phyloP scores from a whole-genome alignment of 2,329 filamentous ascomycete species.

The Stenocarpella maydis region DNA sequence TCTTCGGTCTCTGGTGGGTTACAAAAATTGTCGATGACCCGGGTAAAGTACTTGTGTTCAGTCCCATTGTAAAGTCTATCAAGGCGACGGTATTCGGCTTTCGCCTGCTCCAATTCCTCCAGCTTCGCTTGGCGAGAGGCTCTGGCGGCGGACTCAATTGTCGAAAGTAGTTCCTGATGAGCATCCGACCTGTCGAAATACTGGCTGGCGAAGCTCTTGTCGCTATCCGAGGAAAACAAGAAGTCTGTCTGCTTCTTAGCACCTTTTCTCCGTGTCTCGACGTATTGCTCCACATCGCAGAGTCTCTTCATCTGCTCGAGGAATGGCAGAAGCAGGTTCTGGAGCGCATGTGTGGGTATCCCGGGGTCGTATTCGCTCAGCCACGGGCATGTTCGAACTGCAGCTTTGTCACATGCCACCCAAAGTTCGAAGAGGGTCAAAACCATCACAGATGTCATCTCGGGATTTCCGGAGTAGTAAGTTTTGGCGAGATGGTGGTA shows the following conservation, averaged over 20 bases:
- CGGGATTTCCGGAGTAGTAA: constrained; percentile 52
- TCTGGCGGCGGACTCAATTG: constrained; percentile 51
- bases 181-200: constrained; percentile 55
- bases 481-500: constrained; percentile 45
- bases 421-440: constrained; percentile 66
- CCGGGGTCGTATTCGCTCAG: constrained; percentile 57
- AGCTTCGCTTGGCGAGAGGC: constrained; percentile 42
- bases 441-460: constrained; percentile 61
- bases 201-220: constrained; percentile 53
- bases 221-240: constrained; percentile 47
- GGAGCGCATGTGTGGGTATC: constrained; percentile 50
- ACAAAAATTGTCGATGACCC: neutral
- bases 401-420: constrained; percentile 62
- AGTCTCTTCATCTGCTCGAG: constrained; percentile 56
- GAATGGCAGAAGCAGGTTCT: constrained; percentile 55
- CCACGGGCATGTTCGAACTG: constrained; percentile 48
- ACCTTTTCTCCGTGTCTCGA: constrained; percentile 44
- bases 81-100: constrained; percentile 42
- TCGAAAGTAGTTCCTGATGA: constrained; percentile 47
- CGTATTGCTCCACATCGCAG: constrained; percentile 54
- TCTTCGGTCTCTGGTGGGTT: neutral
- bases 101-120: constrained; percentile 44
- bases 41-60: constrained; percentile 29
- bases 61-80: constrained; percentile 32
- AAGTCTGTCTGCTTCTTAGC: constrained; percentile 36